phyloP scores from a whole-genome alignment of 2,329 filamentous ascomycete genomes.

The Neoscytalidium dimidiatum region DNA sequence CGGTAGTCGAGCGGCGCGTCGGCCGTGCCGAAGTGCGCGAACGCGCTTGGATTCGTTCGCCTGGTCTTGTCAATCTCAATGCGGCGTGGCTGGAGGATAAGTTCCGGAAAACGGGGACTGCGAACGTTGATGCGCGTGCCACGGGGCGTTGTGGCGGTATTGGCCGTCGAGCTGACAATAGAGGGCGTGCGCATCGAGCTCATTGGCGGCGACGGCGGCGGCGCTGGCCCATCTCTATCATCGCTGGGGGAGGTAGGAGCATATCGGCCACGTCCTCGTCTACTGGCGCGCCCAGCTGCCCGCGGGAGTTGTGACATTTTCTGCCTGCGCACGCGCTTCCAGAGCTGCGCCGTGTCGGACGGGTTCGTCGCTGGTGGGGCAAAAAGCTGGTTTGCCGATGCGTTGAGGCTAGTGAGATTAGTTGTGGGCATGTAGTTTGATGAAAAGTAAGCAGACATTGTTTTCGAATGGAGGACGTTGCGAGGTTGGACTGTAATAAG shows the following conservation, averaged over 20 bases:
- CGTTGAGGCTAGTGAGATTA: not conserved
- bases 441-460: not conserved
- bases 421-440: not conserved
- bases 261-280: not conserved
- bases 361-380: not conserved
- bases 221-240: not conserved
- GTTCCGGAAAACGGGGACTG: not conserved
- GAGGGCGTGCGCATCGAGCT: not conserved
- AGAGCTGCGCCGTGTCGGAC: not conserved
- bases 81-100: not conserved
- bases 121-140: not conserved
- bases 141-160: not conserved
- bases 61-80: constrained; percentile 7
- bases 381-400: not conserved
- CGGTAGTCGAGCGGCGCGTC: not conserved
- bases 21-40: constrained; percentile 5
- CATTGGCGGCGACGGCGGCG: not conserved
- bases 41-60: not conserved
- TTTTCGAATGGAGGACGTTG: not conserved
- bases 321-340: not conserved
- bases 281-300: not conserved
- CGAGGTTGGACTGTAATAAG: not conserved
- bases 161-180: not conserved
- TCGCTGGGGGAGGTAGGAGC: not conserved
- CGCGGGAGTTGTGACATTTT: not conserved